phyloP scores from a whole-genome alignment of 2,329 filamentous ascomycete genomes.

The Phyllosticta citrichinensis region DNA sequence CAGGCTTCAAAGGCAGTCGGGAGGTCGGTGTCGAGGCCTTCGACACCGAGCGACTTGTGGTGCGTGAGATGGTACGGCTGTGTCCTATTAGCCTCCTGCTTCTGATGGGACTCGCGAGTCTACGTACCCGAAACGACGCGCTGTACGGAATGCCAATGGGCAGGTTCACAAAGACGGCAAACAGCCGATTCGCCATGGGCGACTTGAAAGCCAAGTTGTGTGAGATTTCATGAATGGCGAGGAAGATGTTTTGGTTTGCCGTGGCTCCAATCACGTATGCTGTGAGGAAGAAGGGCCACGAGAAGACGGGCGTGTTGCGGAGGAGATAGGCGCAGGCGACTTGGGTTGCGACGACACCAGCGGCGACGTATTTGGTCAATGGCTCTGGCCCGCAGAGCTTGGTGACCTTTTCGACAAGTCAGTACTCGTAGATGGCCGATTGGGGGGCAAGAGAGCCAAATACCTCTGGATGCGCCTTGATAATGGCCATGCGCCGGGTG shows the following conservation, averaged over 20 bases:
- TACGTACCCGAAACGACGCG: constrained; percentile 78
- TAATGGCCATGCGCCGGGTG: constrained; percentile 82
- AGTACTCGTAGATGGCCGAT: constrained; percentile 5
- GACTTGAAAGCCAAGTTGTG: constrained; percentile 92
- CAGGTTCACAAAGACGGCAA: constrained; percentile 89
- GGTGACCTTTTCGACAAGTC: constrained; percentile 54
- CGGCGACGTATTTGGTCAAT: constrained; percentile 86
- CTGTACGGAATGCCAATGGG: constrained; percentile 95
- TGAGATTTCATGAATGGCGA: constrained; percentile 97
- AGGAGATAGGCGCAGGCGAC: constrained; percentile 67
- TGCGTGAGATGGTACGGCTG: constrained; percentile 95
- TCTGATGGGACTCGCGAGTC: neutral
- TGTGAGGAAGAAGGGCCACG: constrained; percentile 73
- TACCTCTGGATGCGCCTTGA: constrained; percentile 96
- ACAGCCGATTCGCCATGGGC: constrained; percentile 65
- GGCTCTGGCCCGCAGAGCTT: constrained; percentile 96
- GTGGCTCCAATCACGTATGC: constrained; percentile 91
- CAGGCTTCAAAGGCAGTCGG: constrained; percentile 85
- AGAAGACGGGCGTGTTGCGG: constrained; percentile 66
- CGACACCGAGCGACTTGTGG: constrained; percentile 95
- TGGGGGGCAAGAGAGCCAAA: neutral
- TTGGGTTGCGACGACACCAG: constrained; percentile 74
- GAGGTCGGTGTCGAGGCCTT: constrained; percentile 91
- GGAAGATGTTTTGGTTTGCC: constrained; percentile 95
- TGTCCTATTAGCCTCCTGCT: constrained; percentile 15